phyloP scores from a whole-genome alignment of 345 rosid genomes.

The Combretum micranthum region DNA sequence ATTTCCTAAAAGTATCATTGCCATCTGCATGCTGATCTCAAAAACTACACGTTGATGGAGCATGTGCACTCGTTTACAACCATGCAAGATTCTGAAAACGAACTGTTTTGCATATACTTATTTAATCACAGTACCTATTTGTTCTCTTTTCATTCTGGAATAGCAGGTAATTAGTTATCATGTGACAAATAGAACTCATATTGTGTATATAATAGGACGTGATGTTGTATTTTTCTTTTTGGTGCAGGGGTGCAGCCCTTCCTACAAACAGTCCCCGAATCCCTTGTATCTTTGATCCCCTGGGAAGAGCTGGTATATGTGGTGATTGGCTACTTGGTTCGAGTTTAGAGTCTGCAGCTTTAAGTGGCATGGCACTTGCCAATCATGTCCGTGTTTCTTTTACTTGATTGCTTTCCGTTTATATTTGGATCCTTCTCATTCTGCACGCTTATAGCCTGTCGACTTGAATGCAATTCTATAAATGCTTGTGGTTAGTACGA shows the following conservation, averaged over 20 bases:
- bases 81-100: too few relatives aligned
- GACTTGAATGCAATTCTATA: not conserved
- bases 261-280: slow-evolving; percentile 65
- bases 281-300: slow-evolving; percentile 79
- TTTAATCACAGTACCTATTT: too few relatives aligned
- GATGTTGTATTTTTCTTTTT: not conserved
- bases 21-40: too few relatives aligned
- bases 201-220: not conserved
- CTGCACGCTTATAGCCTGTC: not conserved
- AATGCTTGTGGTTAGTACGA: too few relatives aligned
- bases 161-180: too few relatives aligned
- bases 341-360: slow-evolving; percentile 76
- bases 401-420: not conserved
- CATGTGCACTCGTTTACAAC: too few relatives aligned
- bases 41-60: too few relatives aligned
- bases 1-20: too few relatives aligned
- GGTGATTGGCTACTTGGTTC: slow-evolving; percentile 96
- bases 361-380: slow-evolving; percentile 77
- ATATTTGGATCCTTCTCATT: not conserved
- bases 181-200: too few relatives aligned
- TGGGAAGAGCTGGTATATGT: slow-evolving; percentile 87
- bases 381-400: slow-evolving; percentile 44
- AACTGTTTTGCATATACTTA: too few relatives aligned
- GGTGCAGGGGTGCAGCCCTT: slow-evolving; percentile 86
- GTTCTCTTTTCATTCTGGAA: too few relatives aligned